Conservation (phyloP, 495 filamentous ascomycete genomes). For the Apodospora peruviana region DNA sequence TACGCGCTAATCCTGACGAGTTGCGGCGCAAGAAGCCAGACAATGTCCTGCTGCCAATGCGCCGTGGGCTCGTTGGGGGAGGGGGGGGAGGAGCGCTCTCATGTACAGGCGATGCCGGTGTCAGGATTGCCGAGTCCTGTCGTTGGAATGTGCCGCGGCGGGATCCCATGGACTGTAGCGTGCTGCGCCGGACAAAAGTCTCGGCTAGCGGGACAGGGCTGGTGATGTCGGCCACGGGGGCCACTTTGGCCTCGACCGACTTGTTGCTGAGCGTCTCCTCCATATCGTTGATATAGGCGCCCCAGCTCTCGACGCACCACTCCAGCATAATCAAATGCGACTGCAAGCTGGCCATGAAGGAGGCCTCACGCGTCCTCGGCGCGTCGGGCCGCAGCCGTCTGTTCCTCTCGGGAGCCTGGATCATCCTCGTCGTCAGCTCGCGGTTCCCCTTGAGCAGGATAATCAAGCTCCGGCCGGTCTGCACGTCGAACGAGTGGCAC, state of each 20-base stretch:
- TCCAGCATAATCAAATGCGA: slow-evolving; percentile 38
- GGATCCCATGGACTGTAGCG: background rate
- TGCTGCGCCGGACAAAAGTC: slow-evolving; percentile 6
- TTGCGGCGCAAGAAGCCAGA: slow-evolving; percentile 4
- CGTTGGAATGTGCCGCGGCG: background rate
- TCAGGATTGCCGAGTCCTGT: background rate
- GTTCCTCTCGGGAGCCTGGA: slow-evolving; percentile 15
- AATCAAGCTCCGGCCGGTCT: slow-evolving; percentile 29
- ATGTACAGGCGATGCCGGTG: background rate
- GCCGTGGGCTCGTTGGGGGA: slow-evolving; percentile 1
- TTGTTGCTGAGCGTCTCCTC: slow-evolving; percentile 27
- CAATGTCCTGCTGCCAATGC: background rate
- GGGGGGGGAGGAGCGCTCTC: slow-evolving; percentile 2
- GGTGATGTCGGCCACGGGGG: slow-evolving; percentile 19
- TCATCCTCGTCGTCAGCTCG: slow-evolving; percentile 30
- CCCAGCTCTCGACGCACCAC: slow-evolving; percentile 43
- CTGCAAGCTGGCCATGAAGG: slow-evolving; percentile 28
- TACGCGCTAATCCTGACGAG: background rate
- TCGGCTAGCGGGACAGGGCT: slow-evolving; percentile 10
- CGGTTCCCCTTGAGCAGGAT: slow-evolving; percentile 39
- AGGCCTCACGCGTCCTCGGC: slow-evolving; percentile 17
- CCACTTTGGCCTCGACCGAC: slow-evolving; percentile 23
- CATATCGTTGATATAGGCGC: slow-evolving; percentile 39
- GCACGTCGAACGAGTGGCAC: slow-evolving; percentile 41
- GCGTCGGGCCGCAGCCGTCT: slow-evolving; percentile 13